Evolutionary conservation across 208 protist species (phyloP).

Genomic region (Leptomonas pyrrhocoris): DNA sequence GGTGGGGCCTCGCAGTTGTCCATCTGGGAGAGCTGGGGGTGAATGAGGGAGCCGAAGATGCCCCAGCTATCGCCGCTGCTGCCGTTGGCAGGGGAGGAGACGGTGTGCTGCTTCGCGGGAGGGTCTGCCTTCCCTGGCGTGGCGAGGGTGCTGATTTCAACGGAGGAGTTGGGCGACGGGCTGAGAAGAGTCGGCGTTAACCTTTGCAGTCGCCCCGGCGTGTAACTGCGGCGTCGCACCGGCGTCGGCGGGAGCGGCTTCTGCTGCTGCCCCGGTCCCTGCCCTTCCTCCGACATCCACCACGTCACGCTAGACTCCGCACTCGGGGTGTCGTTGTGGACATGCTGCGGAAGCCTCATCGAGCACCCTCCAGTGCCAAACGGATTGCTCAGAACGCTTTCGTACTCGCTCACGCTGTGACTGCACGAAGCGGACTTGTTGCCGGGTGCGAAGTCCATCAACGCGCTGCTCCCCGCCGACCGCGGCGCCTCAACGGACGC

Average conservation of each 20-base stretch:
- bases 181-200: background rate
- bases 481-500: slow-evolving; percentile 20
- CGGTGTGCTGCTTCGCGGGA: slow-evolving; percentile 6
- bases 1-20: slow-evolving; percentile 21
- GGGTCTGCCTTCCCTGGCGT: background rate
- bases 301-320: slow-evolving; percentile 12
- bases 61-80: background rate
- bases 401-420: slow-evolving; percentile 23
- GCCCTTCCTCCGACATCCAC: slow-evolving; percentile 6
- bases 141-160: background rate
- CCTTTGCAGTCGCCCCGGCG: background rate
- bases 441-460: background rate
- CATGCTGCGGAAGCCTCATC: slow-evolving; percentile 25
- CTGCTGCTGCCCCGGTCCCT: background rate
- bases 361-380: slow-evolving; percentile 5
- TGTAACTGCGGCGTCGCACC: background rate
- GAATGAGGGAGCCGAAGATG: slow-evolving; percentile 21
- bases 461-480: slow-evolving; percentile 8
- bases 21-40: slow-evolving; percentile 14
- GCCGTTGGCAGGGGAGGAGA: background rate
- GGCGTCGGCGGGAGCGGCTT: background rate
- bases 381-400: slow-evolving; percentile 29
- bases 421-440: slow-evolving; percentile 21
- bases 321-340: slow-evolving; percentile 7
- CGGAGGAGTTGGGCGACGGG: background rate